phyloP scores from a whole-genome alignment of 2,329 filamentous ascomycete species.

The Thielaviopsis musarum region DNA sequence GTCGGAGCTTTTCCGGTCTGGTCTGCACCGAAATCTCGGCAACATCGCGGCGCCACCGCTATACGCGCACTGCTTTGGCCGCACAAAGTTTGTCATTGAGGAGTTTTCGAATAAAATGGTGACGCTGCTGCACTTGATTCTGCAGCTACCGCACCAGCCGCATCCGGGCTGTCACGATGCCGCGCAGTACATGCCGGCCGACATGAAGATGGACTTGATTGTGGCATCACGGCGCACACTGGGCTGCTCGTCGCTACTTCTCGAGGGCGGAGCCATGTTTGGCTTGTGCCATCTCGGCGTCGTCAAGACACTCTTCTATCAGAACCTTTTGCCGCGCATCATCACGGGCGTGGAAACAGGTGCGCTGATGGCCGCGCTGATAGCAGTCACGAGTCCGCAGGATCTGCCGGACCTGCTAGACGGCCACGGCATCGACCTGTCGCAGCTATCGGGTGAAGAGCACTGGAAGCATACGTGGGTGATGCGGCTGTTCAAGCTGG shows the following conservation, averaged over 20 bases:
- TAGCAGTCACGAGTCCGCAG: slow-evolving; percentile 73
- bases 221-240: slow-evolving; percentile 81
- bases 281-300: slow-evolving; percentile 82
- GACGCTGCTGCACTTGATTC: slow-evolving; percentile 64
- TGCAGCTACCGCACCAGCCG: slow-evolving; percentile 26
- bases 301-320: slow-evolving; percentile 68
- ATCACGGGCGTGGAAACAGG: slow-evolving; percentile 85
- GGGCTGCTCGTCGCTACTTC: slow-evolving; percentile 66
- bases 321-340: slow-evolving; percentile 70
- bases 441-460: slow-evolving; percentile 45
- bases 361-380: slow-evolving; percentile 73
- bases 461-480: slow-evolving; percentile 11
- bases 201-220: slow-evolving; percentile 70
- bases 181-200: slow-evolving; percentile 23
- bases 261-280: slow-evolving; percentile 85
- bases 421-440: slow-evolving; percentile 67
- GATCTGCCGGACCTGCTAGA: slow-evolving; percentile 63
- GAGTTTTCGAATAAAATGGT: slow-evolving; percentile 77
- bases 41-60: slow-evolving; percentile 71
- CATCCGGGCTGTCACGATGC: slow-evolving; percentile 30
- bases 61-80: slow-evolving; percentile 72
- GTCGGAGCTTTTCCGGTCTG: slow-evolving; percentile 65
- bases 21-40: slow-evolving; percentile 62
- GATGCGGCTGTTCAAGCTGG: slow-evolving; percentile 30
- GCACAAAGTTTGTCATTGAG: slow-evolving; percentile 80